These are phyloP conservation scores for Baudoinia panamericana DNA, from an alignment of 495 filamentous ascomycete genomes.

Conservation along the genomic window DNA sequence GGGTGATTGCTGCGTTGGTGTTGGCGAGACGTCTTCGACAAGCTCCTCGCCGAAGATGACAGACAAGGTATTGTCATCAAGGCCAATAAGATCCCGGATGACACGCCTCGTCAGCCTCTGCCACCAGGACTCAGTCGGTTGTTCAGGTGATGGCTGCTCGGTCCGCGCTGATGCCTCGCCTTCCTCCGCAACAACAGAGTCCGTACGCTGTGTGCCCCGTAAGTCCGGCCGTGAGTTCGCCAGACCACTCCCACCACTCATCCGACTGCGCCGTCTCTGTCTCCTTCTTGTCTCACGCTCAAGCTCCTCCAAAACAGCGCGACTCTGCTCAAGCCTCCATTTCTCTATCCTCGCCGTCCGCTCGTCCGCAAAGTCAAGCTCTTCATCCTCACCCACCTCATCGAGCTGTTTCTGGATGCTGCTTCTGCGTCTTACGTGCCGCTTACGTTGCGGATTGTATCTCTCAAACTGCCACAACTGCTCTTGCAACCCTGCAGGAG, in stretches of 20 bases:
- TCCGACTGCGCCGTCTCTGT: slow-evolving; percentile 29
- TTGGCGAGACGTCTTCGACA: slow-evolving; percentile 41
- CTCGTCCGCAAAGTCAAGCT: slow-evolving; percentile 46
- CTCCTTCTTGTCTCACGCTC: slow-evolving; percentile 66
- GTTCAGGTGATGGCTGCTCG: slow-evolving; percentile 3
- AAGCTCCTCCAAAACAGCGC: slow-evolving; percentile 72
- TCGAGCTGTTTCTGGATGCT: slow-evolving; percentile 54
- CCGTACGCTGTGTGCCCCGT: not conserved
- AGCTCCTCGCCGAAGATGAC: slow-evolving; percentile 80
- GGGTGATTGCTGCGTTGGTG: slow-evolving; percentile 16
- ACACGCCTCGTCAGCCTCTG: slow-evolving; percentile 70
- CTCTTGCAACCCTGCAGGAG: slow-evolving; percentile 48
- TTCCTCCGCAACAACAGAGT: slow-evolving; percentile 5
- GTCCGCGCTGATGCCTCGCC: slow-evolving; percentile 1
- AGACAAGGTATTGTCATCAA: slow-evolving; percentile 71
- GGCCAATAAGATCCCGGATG: slow-evolving; percentile 78
- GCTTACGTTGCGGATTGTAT: slow-evolving; percentile 53
- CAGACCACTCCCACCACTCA: slow-evolving; percentile 25
- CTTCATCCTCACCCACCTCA: slow-evolving; percentile 47
- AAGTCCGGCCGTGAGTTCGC: slow-evolving; percentile 15
- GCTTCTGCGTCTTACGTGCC: slow-evolving; percentile 36
- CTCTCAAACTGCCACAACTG: slow-evolving; percentile 76
- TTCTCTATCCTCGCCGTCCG: slow-evolving; percentile 70
- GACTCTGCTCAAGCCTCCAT: slow-evolving; percentile 87
- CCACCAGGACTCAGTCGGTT: slow-evolving; percentile 53